phyloP scores from a whole-genome alignment of 192 early-diverging fungal genomes.

The Backusella macrospora region DNA sequence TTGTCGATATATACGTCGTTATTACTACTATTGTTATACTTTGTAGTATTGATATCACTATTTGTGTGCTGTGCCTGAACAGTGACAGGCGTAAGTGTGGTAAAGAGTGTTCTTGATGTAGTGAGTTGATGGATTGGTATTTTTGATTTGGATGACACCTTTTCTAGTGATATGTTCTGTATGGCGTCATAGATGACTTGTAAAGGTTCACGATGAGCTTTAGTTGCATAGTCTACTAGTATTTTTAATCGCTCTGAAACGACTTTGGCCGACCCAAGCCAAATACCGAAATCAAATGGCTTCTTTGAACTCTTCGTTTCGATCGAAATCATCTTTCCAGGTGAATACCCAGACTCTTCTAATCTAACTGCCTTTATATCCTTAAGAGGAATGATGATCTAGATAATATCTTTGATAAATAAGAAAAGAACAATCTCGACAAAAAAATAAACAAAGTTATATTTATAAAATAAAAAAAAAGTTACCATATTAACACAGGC shows the following conservation, averaged over 20 bases:
- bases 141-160: slow-evolving; percentile 12
- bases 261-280: slow-evolving; percentile 29
- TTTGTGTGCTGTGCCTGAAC: slow-evolving; percentile 26
- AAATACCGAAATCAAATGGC: slow-evolving; percentile 23
- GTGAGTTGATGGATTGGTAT: slow-evolving; percentile 22
- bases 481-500: slow-evolving; percentile 61
- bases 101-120: slow-evolving; percentile 12
- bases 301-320: neutral
- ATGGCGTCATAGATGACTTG: slow-evolving; percentile 7
- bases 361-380: slow-evolving; percentile 45
- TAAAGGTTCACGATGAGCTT: slow-evolving; percentile 10
- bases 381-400: slow-evolving; percentile 48
- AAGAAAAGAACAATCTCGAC: too few species aligned
- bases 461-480: neutral
- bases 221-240: slow-evolving; percentile 21
- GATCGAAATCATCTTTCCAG: slow-evolving; percentile 24
- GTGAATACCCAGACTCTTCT: slow-evolving; percentile 19
- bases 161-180: neutral
- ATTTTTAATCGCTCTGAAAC: slow-evolving; percentile 24
- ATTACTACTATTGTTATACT: neutral
- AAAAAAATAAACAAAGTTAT: neutral
- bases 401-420: slow-evolving; percentile 1
- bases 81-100: slow-evolving; percentile 22
- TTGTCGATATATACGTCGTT: neutral
- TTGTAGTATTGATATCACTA: neutral